Percentiles rank a stretch among this genome's conserved stretches.
Conservation (phyloP, 1,284 basidiomycete genomes). For the Boletellus deceptivus region DNA sequence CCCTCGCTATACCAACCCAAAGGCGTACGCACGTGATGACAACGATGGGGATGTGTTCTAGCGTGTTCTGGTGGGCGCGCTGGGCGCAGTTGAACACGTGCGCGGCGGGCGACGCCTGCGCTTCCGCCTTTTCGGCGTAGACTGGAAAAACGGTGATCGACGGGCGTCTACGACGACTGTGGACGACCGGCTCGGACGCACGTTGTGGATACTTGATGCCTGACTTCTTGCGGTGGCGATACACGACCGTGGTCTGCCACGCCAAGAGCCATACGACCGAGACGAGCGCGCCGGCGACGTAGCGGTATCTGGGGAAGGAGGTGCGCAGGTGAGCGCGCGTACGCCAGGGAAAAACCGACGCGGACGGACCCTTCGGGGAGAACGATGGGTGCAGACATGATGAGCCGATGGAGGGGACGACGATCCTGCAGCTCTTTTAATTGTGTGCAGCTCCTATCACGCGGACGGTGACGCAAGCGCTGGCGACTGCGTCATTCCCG, state of each 20-base stretch:
- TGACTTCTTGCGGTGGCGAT: conserved; percentile 29
- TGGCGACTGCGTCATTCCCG: no score
- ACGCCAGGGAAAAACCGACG: not conserved
- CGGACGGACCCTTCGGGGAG: conserved; percentile 15
- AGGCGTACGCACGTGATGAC: conserved; percentile 8
- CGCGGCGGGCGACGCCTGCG: conserved; percentile 29
- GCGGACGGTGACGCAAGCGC: not conserved
- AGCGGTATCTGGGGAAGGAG: conserved; percentile 17
- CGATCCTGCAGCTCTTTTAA: no score
- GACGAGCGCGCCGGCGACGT: conserved; percentile 22
- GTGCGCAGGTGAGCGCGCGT: not conserved
- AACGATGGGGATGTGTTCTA: conserved; percentile 35
- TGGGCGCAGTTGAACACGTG: conserved; percentile 39
- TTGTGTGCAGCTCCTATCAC: no score
- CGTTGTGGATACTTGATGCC: conserved; percentile 36
- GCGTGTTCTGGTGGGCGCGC: conserved; percentile 42
- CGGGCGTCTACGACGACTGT: no score
- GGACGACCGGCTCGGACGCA: conserved; percentile 7
- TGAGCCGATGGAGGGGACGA: no score
- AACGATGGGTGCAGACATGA: conserved; percentile 1
- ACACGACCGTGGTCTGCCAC: conserved; percentile 29
- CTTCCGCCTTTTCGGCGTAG: conserved; percentile 41
- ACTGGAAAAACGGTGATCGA: conserved; percentile 18
- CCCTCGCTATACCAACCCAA: no score
- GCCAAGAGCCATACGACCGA: conserved; percentile 21